Base-by-base conservation (phyloP, 345 rosid species). In the Eucalyptus erythrocorys region DNA sequence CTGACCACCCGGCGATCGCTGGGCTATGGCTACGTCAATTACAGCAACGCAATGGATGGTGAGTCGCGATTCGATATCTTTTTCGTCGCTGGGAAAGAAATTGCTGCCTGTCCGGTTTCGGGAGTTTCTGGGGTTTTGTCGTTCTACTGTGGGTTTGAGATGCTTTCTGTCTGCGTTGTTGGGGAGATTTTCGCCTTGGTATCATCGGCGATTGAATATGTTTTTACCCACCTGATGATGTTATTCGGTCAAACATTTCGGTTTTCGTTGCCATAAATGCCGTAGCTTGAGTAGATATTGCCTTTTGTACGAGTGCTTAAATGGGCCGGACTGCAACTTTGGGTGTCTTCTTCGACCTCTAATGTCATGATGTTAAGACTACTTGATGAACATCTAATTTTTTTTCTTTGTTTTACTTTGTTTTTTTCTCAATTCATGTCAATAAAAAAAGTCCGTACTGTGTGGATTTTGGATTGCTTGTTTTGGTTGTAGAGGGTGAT, bases 11-110 rank as follows among this genome's bases (percentile, higher is more conserved):
- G 98, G 12, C 90, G 96, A 89, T 97, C 99, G 16, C 98, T 97
- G 12, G 98, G 99, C 13, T 97, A 97, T 89, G 99, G 97, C 10
- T 97, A 97, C 61, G 99, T 97, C 30, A 97, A 97, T 90, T 97
- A 93, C 89, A 92, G 92, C 92, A 97, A 85, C 89, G 90, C 96
- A 11, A 93, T 92, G 84, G 99, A 97, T 93, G 99, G 99, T 97
- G 45, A 91, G 93, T 53, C 8, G 17, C 42, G 40, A 86, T 86
- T 43, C 24, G 48, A 26, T 53, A 8, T 14, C 71, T 85, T 53
- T 53, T 26, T 59, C 79, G 86, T 85, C 24, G 34, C 40, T 21
- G 45, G 45, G 26, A 19, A 37, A 19, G 45, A 21, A 10, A 19
- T 71, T 71, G 24, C 43, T 37, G 45, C 43, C 82, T 71, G 82